Conservation (phyloP, 169 alveolate species). For the Plasmodium yoelii region DNA sequence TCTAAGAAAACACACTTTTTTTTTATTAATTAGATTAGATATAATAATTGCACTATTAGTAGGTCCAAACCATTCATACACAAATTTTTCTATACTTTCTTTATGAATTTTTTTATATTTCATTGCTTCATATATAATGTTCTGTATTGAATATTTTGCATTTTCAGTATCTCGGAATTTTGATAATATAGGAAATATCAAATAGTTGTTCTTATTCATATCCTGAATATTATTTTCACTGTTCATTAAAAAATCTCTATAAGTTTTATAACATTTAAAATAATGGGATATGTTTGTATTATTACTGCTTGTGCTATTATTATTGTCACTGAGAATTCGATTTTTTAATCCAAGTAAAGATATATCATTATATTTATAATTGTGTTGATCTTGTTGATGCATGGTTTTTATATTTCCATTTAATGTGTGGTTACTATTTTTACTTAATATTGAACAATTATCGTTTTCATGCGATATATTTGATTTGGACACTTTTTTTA, state of each 20-base stretch:
- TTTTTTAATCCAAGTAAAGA: background rate
- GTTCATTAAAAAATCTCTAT: constrained; percentile 23
- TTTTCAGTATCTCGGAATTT: constrained; percentile 60
- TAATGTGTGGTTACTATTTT: background rate
- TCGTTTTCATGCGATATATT: background rate
- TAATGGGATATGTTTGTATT: background rate
- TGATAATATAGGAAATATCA: constrained; percentile 18
- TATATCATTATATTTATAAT: background rate
- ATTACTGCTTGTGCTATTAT: background rate
- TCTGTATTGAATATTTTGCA: constrained; percentile 60
- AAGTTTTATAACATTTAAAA: constrained; percentile 33
- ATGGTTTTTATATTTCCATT: background rate
- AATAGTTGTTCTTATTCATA: constrained; percentile 38
- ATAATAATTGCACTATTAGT: constrained; percentile 66
- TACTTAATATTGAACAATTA: background rate
- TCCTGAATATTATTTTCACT: constrained; percentile 12
- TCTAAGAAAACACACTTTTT: constrained; percentile 48
- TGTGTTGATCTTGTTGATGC: background rate
- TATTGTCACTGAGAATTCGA: background rate
- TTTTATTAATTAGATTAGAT: constrained; percentile 50
- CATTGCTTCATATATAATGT: constrained; percentile 62
- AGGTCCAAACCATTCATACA: constrained; percentile 65
- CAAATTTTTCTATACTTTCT: constrained; percentile 29
- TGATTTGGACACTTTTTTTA: background rate
- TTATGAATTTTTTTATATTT: constrained; percentile 36